Base-by-base conservation (phyloP, 805 yeast species). In the Wickerhamiella qilinensis region DNA sequence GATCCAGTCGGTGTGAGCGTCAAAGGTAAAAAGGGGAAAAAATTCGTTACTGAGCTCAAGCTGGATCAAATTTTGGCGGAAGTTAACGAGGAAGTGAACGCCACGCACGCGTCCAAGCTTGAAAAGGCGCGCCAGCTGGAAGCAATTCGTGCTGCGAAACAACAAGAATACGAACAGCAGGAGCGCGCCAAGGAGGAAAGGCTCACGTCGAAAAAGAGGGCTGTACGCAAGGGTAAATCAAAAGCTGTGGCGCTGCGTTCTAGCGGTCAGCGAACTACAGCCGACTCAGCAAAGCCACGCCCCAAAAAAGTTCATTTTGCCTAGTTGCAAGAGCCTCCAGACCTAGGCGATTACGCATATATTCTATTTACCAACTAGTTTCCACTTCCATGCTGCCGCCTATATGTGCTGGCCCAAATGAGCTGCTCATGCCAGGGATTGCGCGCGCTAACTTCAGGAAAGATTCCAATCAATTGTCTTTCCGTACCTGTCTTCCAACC, bases 61-160 rank as follows among this genome's bases (percentile, higher is more conserved):
- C 57, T 84, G 60, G 71, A 70, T 46, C 68, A 93, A 57, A 65
- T 88, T 43, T 73, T 86, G 38, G 77, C 75, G 46, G 73, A 78
- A 24, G 84, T 91, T 39, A 85, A 84, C 50, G 93, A 85, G 53
- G 72, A 77, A 43, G 68, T 75, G 46, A 96, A 88, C 44, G 68
- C 71, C 32, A 70, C 73, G 7, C 76, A 78, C 49, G 94, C 86
- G 52, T 79, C 94, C 48, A 91, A 85, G 59, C 64, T 91, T 40
- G 98, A 88, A 54, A 83, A 82, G 54, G 77, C 94, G 1, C 73
- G 82, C 53, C 76, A 93, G 58, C 65, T 91, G 35, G 96, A 88
- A 58, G 93, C 82, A 49, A 72, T 88, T 42, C 70, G 98, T 53
- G 94, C 84, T 33, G 64, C 84, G 46, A 83, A 80, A 63, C 73